These are phyloP conservation scores for Vitis riparia DNA, from an alignment of 164 flowering plant species.

Conservation along the genomic window DNA sequence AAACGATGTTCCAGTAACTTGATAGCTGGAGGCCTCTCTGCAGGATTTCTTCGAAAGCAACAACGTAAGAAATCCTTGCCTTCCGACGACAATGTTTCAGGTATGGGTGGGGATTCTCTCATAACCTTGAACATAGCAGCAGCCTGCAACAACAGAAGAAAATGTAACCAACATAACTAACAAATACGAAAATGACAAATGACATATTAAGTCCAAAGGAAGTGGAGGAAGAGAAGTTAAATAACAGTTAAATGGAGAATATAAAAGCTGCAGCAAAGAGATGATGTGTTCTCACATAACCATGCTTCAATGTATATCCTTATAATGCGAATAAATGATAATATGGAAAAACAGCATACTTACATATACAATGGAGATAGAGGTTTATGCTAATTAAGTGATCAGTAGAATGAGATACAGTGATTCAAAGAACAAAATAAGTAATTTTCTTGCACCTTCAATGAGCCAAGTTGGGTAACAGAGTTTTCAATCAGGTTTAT, in stretches of 20 bases:
- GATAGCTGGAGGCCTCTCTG: slow-evolving; percentile 77
- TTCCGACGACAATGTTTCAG: slow-evolving; percentile 68
- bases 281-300: background rate
- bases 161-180: background rate
- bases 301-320: background rate
- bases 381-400: too few relatives aligned
- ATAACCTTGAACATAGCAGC: slow-evolving; percentile 92
- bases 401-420: too few relatives aligned
- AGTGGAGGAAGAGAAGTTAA: too few relatives aligned
- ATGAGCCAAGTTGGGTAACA: too few relatives aligned
- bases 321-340: background rate
- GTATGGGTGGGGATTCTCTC: slow-evolving; percentile 74
- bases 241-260: background rate
- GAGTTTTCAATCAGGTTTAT: too few relatives aligned
- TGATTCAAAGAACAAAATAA: too few relatives aligned
- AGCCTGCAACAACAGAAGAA: slow-evolving; percentile 47
- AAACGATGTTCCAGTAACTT: slow-evolving; percentile 72
- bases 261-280: background rate
- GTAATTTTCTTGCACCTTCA: too few relatives aligned
- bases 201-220: background rate
- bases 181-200: background rate
- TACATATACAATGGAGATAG: too few relatives aligned
- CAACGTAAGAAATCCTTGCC: slow-evolving; percentile 78
- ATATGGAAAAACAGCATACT: too few relatives aligned
- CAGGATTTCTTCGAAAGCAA: slow-evolving; percentile 88